Percentiles rank a stretch among this genome's conserved stretches.
Conservation (phyloP, 352 stramenopile species). For the Phytophthora colocasiae region DNA sequence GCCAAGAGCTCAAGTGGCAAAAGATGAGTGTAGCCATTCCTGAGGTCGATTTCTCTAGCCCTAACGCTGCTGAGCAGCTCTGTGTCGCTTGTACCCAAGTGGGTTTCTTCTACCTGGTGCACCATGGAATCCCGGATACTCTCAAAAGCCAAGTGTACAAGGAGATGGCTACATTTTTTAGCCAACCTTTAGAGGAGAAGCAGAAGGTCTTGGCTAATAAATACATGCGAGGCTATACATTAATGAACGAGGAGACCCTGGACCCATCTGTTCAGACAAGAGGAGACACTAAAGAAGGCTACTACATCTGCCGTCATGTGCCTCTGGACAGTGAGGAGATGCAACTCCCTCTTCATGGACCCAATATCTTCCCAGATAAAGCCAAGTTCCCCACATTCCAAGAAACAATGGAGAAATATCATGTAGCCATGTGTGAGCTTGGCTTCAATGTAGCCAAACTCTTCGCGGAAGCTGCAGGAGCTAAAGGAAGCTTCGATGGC, state of each 20-base stretch:
- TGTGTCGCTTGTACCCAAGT: constrained; percentile 61
- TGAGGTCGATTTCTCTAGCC: constrained; percentile 58
- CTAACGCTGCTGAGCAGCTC: constrained; percentile 52
- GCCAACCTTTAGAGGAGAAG: constrained; percentile 56
- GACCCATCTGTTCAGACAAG: constrained; percentile 59
- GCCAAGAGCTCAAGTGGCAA: not conserved
- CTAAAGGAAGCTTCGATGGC: constrained; percentile 52
- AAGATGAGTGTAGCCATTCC: constrained; percentile 44
- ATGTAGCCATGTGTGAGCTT: constrained; percentile 56
- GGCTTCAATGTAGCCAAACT: constrained; percentile 60
- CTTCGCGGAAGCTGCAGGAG: constrained; percentile 64
- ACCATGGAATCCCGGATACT: constrained; percentile 48
- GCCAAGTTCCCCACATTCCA: constrained; percentile 54
- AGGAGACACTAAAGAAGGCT: constrained; percentile 80
- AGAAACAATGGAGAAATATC: constrained; percentile 59
- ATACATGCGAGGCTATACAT: constrained; percentile 78
- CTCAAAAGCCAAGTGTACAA: constrained; percentile 58
- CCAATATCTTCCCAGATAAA: constrained; percentile 67
- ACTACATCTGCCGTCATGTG: constrained; percentile 81
- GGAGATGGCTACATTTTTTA: constrained; percentile 73
- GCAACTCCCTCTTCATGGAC: constrained; percentile 64
- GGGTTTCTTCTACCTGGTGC: constrained; percentile 77
- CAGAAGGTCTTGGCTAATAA: constrained; percentile 68
- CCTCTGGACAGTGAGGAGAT: constrained; percentile 61
- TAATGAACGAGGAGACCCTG: constrained; percentile 80